A percentile compares a stretch with the other conserved stretches of the same genome.
Conservation (phyloP, 176 grass and related monocot species). For the Oryza longistaminata region DNA sequence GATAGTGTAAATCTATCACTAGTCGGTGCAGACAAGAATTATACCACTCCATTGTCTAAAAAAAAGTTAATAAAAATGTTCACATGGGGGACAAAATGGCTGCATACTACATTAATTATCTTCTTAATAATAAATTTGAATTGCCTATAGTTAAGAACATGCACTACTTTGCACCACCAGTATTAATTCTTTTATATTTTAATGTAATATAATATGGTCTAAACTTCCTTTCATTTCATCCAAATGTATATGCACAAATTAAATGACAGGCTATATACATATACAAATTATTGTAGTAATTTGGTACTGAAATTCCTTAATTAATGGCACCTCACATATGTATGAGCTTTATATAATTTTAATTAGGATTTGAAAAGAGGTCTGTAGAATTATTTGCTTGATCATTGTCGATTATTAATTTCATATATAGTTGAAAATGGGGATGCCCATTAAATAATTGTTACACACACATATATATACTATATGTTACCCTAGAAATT, state of each 20-base stretch:
- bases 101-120: neutral
- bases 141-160: neutral
- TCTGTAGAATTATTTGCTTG: neutral
- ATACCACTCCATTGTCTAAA: neutral
- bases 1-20: neutral
- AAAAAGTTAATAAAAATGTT: neutral
- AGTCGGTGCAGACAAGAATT: neutral
- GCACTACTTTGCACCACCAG: conserved; percentile 16
- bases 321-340: neutral
- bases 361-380: neutral
- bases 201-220: neutral
- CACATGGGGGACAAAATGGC: neutral
- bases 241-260: neutral
- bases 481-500: neutral
- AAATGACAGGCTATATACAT: neutral
- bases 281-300: neutral
- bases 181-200: neutral
- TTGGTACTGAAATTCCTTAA: neutral
- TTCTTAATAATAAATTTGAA: neutral
- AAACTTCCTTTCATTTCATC: neutral
- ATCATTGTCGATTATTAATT: neutral
- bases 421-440: conserved; percentile 4
- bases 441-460: neutral
- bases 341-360: neutral
- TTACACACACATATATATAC: no score